Base-by-base conservation (phyloP, 192 early-diverging fungal genomes). In the Podila epicladia region DNA sequence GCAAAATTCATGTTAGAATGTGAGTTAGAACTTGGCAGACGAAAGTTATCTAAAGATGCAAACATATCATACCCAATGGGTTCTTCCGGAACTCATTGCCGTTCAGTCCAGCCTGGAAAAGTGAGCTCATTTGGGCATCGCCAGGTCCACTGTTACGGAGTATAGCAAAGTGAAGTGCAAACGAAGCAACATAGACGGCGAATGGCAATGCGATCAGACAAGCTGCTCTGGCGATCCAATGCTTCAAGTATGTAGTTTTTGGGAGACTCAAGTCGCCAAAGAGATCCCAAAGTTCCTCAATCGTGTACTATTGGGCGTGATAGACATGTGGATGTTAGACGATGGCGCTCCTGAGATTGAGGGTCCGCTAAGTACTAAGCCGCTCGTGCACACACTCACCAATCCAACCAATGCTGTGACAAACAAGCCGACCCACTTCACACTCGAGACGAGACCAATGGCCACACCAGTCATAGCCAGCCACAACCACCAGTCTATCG, bases 391-490 rank as follows among this genome's bases (percentile, higher is more conserved):
- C 12, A 29, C 13, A 49, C 74, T 63, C 65, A 78, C 75, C 51
- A 98, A 58, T 5, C 97, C 97, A 65, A 98, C 94, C 9, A 97
- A 82, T 5, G 95, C 97, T 13, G 96, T 93, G 33, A 91, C 90
- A 83, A 99, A 95, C 26, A 98, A 76, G 0, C 98, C 98, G 35
- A 99, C 95, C 98, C 97, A 99, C 84, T 99, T 99, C 33, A 96
- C 90, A 84, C 92, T 94, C 9, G 69, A 71, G 48, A 82, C 96
- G 57, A 90, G 82, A 31, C 98, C 98, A 20, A 99, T 85, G 29
- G 95, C 94, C 1, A 94, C 69, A 65, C 98, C 98, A 11, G 97
- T 95, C 55, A 92, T 84, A 13, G 91, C 60, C 4, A 99, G 79
- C 96, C 96, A 98, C 32, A 87, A 71, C 91, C 91, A 97, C 98